A percentile compares a stretch with the other conserved stretches of the same genome.
Evolutionary conservation across 352 stramenopile genomes (phyloP).

Genomic region (Pythium monospermum): DNA sequence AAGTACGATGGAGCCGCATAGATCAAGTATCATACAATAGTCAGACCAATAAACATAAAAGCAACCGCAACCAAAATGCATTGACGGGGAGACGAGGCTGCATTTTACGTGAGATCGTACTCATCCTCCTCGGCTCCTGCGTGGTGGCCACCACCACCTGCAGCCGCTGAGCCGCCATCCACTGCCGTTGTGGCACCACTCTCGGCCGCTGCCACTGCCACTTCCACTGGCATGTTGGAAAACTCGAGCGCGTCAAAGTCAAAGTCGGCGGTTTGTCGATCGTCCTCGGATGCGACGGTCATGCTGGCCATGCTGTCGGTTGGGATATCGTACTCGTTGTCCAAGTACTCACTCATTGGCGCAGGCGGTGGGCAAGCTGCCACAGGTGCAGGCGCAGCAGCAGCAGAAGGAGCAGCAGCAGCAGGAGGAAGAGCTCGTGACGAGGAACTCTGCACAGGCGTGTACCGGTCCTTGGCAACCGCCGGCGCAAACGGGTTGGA

Average conservation of each 20-base stretch:
- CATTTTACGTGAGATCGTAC: conserved; percentile 63
- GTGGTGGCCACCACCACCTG: too few relatives aligned
- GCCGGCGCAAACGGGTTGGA: conserved; percentile 34
- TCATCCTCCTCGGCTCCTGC: conserved; percentile 45
- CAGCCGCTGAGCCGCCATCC: too few relatives aligned
- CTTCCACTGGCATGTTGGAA: conserved; percentile 11
- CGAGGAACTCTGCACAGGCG: conserved; percentile 3
- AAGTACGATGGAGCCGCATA: too few relatives aligned
- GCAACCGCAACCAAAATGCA: not conserved
- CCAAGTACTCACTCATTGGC: conserved; percentile 8
- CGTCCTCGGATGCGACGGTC: conserved; percentile 19
- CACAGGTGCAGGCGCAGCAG: conserved; percentile 1
- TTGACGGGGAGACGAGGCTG: not conserved
- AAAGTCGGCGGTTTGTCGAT: conserved; percentile 35
- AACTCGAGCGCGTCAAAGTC: conserved; percentile 68
- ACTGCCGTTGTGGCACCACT: too few relatives aligned
- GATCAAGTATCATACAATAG: too few relatives aligned
- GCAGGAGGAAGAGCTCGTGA: not conserved
- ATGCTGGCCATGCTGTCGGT: conserved; percentile 18
- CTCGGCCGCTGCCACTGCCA: too few relatives aligned
- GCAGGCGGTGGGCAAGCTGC: conserved; percentile 3
- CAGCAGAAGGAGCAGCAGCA: not conserved
- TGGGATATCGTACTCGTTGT: conserved; percentile 13
- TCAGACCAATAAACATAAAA: not conserved
- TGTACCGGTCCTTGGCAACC: conserved; percentile 14